Base-by-base conservation (phyloP, 129 eudicot genomes). In the Flaveria sonorensis region DNA sequence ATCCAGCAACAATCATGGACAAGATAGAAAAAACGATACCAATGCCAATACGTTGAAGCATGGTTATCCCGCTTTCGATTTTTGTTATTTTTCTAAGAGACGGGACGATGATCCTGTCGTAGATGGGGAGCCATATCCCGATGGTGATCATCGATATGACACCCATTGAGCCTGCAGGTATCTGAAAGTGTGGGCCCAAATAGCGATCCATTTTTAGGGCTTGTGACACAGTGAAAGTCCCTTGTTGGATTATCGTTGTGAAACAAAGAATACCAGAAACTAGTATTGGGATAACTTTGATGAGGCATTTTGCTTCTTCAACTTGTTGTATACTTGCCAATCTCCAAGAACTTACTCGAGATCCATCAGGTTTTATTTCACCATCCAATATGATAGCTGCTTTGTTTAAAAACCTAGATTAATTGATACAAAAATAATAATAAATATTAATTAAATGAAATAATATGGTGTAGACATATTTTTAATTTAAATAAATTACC, bases 41-140 rank as follows among this genome's bases (percentile, higher is more conserved):
- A 0, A 95, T 84, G 6, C 97, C 99, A 16, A 95, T 89, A 66
- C 97, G 79, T 64, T 95, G 99, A 53, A 95, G 92, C 55, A 88
- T 66, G 0, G 92, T 86, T 39, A 95, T 86, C n/a, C 99, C 99
- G 0, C 85, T 86, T 20, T 95, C 99, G 10, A 84, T 56, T 66
- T 83, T 86, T 0, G 99, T 95, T 70, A 78, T n/a, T 74, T 83
- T 95, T 19, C 92, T 48, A 2, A 95, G 68, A 2, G 6, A 57
- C 8, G 99, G 99, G 19, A 95, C 92, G 2, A 95, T 0, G 75
- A 91, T 12, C 10, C 89, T 48, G 77, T 95, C 99, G 59, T 95
- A 95, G 55, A 95, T 12, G 13, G 99, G 99, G 71, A 95, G 81
- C 97, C 96, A 92, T 23, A 92, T 40, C 5, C 87, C 96, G 0